These are phyloP conservation scores for Aspergillus puulaauensis DNA, from an alignment of 2,329 filamentous ascomycete species.

Conservation along the genomic window DNA sequence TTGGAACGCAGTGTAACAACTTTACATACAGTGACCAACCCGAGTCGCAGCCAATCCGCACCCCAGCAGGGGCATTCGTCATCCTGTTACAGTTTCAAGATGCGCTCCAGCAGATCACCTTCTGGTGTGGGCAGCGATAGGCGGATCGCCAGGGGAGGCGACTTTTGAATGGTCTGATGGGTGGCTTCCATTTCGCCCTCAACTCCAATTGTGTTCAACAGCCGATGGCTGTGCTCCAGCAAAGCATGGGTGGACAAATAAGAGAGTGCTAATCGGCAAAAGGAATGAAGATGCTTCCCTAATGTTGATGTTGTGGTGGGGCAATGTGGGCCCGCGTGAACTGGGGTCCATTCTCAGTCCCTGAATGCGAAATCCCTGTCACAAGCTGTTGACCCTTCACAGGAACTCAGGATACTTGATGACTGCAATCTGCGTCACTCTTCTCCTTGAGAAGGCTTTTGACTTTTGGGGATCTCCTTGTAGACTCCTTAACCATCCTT, in stretches of 20 bases:
- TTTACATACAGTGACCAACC: neutral
- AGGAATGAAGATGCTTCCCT: conserved; percentile 15
- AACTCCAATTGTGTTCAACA: neutral
- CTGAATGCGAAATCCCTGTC: conserved; percentile 6
- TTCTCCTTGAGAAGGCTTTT: neutral
- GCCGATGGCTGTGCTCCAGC: neutral
- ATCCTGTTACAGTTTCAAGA: conserved; percentile 15
- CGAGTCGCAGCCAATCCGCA: neutral
- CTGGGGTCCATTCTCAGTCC: conserved; percentile 9
- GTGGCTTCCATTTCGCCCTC: neutral
- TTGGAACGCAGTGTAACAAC: neutral
- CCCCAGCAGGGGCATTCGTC: conserved; percentile 5
- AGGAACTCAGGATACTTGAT: neutral
- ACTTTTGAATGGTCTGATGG: neutral
- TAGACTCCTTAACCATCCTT: too few relatives aligned
- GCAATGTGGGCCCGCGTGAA: conserved; percentile 8
- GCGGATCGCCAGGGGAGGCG: conserved; percentile 14
- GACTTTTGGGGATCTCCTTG: neutral
- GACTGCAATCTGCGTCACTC: neutral
- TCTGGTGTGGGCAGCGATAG: conserved; percentile 3
- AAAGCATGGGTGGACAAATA: neutral
- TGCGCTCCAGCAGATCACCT: conserved; percentile 7
- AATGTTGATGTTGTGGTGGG: conserved; percentile 11
- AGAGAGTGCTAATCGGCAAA: neutral
- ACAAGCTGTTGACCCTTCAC: neutral